phyloP scores from a whole-genome alignment of 164 flowering plant species.

The Vitis riparia region DNA sequence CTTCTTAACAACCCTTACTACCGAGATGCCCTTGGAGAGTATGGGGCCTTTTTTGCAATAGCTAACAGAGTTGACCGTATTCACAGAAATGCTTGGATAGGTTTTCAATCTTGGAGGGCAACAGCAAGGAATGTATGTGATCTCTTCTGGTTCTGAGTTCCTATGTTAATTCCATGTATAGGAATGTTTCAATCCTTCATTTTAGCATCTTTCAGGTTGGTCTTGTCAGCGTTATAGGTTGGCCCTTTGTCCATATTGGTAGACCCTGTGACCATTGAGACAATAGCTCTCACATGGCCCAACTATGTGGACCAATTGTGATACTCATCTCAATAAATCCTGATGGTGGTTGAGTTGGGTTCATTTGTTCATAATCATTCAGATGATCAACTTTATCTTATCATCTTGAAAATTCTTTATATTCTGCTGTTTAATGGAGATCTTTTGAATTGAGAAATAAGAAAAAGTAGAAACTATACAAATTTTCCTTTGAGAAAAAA shows the following conservation, averaged over 20 bases:
- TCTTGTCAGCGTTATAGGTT: background rate
- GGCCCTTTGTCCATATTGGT: background rate
- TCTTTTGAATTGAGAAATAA: too few relatives aligned
- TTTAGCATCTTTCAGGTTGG: background rate
- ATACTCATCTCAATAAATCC: too few relatives aligned
- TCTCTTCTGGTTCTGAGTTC: background rate
- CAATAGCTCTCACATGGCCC: background rate
- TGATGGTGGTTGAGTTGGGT: too few relatives aligned
- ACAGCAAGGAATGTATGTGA: slow-evolving; percentile 73
- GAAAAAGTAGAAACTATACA: too few relatives aligned
- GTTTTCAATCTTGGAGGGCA: slow-evolving; percentile 96
- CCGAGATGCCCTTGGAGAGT: slow-evolving; percentile 77
- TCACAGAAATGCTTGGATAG: slow-evolving; percentile 98
- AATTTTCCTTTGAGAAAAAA: too few relatives aligned
- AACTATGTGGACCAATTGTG: background rate
- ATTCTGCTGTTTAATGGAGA: too few relatives aligned
- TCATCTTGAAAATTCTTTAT: too few relatives aligned
- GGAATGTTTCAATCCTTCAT: background rate
- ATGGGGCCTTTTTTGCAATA: slow-evolving; percentile 88
- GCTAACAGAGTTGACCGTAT: slow-evolving; percentile 85
- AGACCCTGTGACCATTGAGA: background rate
- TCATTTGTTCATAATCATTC: too few relatives aligned
- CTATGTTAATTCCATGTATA: too few relatives aligned
- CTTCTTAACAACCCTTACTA: slow-evolving; percentile 74
- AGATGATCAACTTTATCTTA: too few relatives aligned